Base-by-base conservation (phyloP, 352 stramenopile genomes). In the Phytophthora tubulina region DNA sequence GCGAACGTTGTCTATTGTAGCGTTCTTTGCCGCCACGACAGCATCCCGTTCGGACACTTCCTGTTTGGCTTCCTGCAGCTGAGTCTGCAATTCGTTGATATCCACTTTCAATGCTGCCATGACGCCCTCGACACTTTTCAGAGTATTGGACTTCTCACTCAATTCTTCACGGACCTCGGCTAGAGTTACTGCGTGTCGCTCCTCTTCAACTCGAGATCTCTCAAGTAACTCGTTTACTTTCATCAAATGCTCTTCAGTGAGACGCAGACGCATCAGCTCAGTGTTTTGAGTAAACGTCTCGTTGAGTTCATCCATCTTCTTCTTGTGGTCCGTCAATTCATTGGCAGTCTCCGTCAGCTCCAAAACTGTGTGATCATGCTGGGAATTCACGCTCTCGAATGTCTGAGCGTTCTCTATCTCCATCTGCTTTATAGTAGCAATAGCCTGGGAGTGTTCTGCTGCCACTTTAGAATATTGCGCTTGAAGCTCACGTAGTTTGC, bases 1-100 rank as follows among this genome's bases (percentile, higher is more conserved):
- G n/a, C 80, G 80, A 17, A 90, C 57, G 42, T 73, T 90, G 17
- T 86, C 79, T 17, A 89, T 79, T 33, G 80, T 88, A 13, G 80
- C 73, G 11, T 76, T 83, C 44, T 78, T 82, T 1, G 65, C 72
- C 0, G 54, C 64, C 4, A 86, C 49, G 3, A 79, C 57, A 39
- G 84, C 70, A 21, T 80, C 54, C 21, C 59, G 77, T 31, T 88
- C 81, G 9, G 21, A 14, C 4, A 63, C 46, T 33, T 66, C 62
- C 31, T 59, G 50, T 15, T 67, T 65, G 14, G 27, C 49, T 11
- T 63, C 9, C 3, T 70, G 57, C 36, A 80, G n/a, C 9, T 71
- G 46, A n/a, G 39, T 27, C 39, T 78, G 63, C 13, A 77, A 44
- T 3, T 61, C 31, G 14, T 15, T 51, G 31, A 76, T 73, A 8